Evolutionary conservation across 2,329 filamentous ascomycete genomes (phyloP), one percentile per base, ranked within the genome.

Genomic region (Cordyceps pruinosa): DNA sequence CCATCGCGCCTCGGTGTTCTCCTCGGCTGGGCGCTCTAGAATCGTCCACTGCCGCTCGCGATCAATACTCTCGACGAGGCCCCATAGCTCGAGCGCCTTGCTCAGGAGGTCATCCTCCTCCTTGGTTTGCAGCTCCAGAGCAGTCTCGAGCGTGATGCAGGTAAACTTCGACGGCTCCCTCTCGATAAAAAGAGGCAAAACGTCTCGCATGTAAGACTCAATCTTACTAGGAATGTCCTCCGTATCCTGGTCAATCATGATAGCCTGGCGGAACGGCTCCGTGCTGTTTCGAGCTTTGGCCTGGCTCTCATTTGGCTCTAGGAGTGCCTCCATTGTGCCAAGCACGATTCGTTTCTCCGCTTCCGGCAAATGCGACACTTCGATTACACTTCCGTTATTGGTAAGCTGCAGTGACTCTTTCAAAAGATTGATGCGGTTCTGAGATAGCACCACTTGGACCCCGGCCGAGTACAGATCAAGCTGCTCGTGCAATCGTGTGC

Each of bases 391-490:
- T 32, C 77, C 77, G 15, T 76, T 72, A 59, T 76, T 78, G 30
- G 72, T 69, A 42, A 85, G 72, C 39, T 75, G 70, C 34, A 81
- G 71, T 6, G 77, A 72, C 12, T 72, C 73, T 64, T 82, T 84
- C 34, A 81, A 70, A 7, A 74, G 69, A 59, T 83, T 84, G 59
- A 85, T 77, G 13, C 82, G 74, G 59, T 80, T 79, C 63, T 85
- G 81, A 1, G 83, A 80, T 52, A 86, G 73, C 1, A 85, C 82
- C 21, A 83, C 79, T 63, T 87, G 83, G 0, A 87, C 78, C 6
- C 82, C 82, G 5, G 83, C 83, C 13, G 82, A 83, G 65, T 85
- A 87, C 13, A 87, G 72, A 54, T 85, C 80, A 25, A 86, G 73
- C 60, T 83, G 79, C 60, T 85, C 82, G 8, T 81, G 80, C 21